A percentile compares a stretch with the other conserved stretches of the same genome.
Conservation (phyloP, 352 stramenopile genomes). For the Pythium aristosporum region DNA sequence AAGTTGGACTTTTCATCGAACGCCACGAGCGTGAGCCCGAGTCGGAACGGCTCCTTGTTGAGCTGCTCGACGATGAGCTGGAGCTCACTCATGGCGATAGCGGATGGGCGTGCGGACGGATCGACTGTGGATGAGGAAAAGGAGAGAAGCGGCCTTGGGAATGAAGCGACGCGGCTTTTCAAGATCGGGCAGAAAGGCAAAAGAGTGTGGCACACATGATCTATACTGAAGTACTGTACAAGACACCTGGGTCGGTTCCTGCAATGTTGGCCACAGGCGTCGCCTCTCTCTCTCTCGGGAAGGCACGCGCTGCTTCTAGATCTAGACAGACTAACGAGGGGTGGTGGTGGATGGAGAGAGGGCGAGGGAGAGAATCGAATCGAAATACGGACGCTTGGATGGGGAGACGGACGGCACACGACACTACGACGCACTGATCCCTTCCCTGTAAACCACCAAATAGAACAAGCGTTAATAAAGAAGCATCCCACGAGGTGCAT, state of each 20-base stretch:
- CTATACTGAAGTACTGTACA: slow-evolving; percentile 39
- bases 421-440: slow-evolving; percentile 71
- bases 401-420: background rate
- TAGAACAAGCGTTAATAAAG: slow-evolving; percentile 20
- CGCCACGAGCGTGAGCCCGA: slow-evolving; percentile 87
- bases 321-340: slow-evolving; percentile 18
- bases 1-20: slow-evolving; percentile 95
- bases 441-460: slow-evolving; percentile 41
- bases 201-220: slow-evolving; percentile 27
- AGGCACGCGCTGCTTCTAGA: slow-evolving; percentile 23
- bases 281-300: background rate
- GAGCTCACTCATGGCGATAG: slow-evolving; percentile 83
- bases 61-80: slow-evolving; percentile 92
- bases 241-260: slow-evolving; percentile 21
- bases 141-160: background rate
- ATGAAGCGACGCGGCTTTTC: slow-evolving; percentile 23
- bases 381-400: background rate
- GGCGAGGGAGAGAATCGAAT: too few relatives aligned
- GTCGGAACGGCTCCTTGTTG: slow-evolving; percentile 91
- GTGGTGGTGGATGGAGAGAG: background rate
- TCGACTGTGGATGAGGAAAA: background rate
- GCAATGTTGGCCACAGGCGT: slow-evolving; percentile 17
- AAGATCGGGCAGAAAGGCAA: slow-evolving; percentile 11
- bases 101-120: background rate
- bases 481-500: slow-evolving; percentile 14